Percentiles rank a stretch among this genome's conserved stretches.
These are phyloP conservation scores for Cubamyces sp. DNA, from an alignment of 768 basidiomycete species.

Conservation along the genomic window DNA sequence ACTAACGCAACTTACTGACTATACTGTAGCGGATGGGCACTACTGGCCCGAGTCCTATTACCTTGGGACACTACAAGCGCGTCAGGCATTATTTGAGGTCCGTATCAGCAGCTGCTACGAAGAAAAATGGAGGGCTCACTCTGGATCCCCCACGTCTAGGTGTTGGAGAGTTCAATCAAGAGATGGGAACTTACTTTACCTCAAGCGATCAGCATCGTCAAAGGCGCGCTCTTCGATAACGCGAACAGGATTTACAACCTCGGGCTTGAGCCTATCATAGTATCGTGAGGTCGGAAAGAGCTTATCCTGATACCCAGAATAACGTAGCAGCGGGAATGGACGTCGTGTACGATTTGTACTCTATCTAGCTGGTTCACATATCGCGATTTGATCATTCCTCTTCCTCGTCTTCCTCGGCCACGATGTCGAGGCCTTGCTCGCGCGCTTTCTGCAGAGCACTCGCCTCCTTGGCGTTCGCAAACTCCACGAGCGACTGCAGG, in stretches of 20 bases:
- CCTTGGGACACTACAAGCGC: slow-evolving; percentile 65
- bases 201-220: slow-evolving; percentile 56
- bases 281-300: not conserved
- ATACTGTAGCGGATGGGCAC: slow-evolving; percentile 56
- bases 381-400: not conserved
- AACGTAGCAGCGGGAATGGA: too few species aligned
- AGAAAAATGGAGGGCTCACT: not conserved
- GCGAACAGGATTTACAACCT: slow-evolving; percentile 67
- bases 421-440: slow-evolving; percentile 56
- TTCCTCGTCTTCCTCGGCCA: slow-evolving; percentile 44
- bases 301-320: not conserved
- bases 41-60: slow-evolving; percentile 84
- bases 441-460: slow-evolving; percentile 52
- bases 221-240: slow-evolving; percentile 67
- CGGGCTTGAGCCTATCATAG: slow-evolving; percentile 41
- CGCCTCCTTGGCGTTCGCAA: slow-evolving; percentile 50
- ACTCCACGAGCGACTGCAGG: slow-evolving; percentile 54
- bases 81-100: slow-evolving; percentile 64
- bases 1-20: not conserved
- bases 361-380: not conserved
- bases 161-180: slow-evolving; percentile 55
- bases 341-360: not conserved
- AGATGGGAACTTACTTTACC: slow-evolving; percentile 54
- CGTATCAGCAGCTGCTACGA: slow-evolving; percentile 4
- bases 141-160: slow-evolving; percentile 40